Evolutionary conservation across 73 alveolate species (phyloP).

Genomic region (Symbiodinium natans): DNA sequence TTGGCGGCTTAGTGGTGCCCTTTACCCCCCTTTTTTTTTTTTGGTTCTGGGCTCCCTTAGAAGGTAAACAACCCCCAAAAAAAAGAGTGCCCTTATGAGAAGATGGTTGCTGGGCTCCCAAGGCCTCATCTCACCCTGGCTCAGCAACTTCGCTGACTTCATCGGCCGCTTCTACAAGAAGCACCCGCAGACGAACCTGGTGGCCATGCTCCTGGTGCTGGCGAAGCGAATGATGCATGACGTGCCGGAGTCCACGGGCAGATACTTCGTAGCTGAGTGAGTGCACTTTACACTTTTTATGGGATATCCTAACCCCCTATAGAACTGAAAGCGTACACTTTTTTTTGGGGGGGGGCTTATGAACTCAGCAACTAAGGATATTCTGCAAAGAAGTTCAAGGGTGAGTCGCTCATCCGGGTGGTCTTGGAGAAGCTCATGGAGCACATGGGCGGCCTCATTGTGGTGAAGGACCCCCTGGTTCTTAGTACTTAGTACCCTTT

Average conservation of each 20-base stretch:
- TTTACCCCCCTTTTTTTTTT: no score
- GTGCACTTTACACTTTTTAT: no score
- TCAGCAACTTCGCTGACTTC: conserved; percentile 69
- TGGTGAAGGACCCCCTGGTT: neutral
- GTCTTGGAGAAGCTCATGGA: conserved; percentile 86
- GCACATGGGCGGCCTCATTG: conserved; percentile 93
- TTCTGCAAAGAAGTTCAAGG: conserved; percentile 29
- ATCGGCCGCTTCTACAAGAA: conserved; percentile 91
- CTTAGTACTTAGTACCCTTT: no score
- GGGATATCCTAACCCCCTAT: no score
- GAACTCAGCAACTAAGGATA: no score
- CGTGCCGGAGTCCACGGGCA: neutral
- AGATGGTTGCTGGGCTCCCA: neutral
- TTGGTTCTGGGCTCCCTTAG: no score
- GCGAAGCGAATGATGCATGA: conserved; percentile 17
- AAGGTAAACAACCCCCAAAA: no score
- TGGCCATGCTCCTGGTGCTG: conserved; percentile 49
- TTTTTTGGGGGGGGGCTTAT: no score
- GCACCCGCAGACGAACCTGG: conserved; percentile 85
- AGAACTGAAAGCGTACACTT: no score
- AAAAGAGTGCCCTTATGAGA: no score
- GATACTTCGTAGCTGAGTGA: no score
- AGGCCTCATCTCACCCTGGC: conserved; percentile 74
- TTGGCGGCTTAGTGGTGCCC: no score
- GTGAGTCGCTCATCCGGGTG: conserved; percentile 89